Evolutionary conservation across 2,329 filamentous ascomycete genomes (phyloP).

Genomic region (Colletotrichum sp.): DNA sequence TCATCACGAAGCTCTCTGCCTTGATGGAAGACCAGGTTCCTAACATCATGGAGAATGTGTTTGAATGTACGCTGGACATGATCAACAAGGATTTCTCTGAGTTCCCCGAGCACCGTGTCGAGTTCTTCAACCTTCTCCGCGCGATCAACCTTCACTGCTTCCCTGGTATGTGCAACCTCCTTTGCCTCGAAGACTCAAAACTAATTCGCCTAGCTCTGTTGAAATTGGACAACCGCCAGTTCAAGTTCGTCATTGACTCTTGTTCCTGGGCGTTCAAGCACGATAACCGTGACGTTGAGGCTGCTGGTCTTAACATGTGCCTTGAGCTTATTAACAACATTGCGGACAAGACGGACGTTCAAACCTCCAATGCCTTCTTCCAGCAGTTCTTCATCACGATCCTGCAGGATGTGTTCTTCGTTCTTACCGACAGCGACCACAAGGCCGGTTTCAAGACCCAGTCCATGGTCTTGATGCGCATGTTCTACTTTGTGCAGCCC

Average conservation of each 20-base stretch:
- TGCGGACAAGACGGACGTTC: constrained; percentile 78
- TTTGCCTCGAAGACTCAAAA: neutral
- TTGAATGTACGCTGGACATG: constrained; percentile 98
- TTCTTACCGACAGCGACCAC: constrained; percentile 96
- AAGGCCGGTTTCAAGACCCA: constrained; percentile 99
- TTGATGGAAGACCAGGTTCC: constrained; percentile 99
- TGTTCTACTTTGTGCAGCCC: constrained; percentile 93
- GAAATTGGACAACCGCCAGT: constrained; percentile 93
- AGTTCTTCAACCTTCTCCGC: constrained; percentile 96
- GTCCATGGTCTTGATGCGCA: constrained; percentile 88
- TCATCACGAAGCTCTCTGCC: constrained; percentile 93
- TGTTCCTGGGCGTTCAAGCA: constrained; percentile 99
- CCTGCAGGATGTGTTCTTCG: constrained; percentile 97
- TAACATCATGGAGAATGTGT: constrained; percentile 97
- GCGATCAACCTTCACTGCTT: constrained; percentile 98
- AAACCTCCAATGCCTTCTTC: constrained; percentile 95
- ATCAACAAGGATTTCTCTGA: constrained; percentile 99
- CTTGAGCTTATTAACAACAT: constrained; percentile 97
- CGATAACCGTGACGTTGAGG: constrained; percentile 97
- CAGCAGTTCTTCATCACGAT: constrained; percentile 97
- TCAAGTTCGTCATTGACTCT: constrained; percentile 99
- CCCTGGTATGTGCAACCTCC: constrained; percentile 58
- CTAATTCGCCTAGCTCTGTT: constrained; percentile 67
- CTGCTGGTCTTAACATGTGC: constrained; percentile 96
- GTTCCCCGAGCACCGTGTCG: constrained; percentile 97